These are phyloP conservation scores for Fusarium sp. DNA, from an alignment of 2,329 filamentous ascomycete genomes.

Conservation along the genomic window DNA sequence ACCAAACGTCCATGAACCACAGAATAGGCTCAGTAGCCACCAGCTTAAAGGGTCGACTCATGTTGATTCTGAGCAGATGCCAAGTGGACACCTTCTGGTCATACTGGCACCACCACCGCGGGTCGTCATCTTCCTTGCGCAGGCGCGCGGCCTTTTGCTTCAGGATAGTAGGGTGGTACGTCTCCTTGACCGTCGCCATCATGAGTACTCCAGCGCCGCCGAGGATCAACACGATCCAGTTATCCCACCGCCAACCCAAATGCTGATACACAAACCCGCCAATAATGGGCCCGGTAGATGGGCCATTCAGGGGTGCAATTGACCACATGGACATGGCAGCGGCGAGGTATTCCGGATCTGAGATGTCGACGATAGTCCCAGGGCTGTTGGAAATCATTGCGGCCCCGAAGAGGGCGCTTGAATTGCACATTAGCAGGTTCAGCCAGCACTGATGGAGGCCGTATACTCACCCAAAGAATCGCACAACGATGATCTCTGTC, in stretches of 20 bases:
- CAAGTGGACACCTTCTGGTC: constrained; percentile 78
- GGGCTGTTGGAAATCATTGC: constrained; percentile 89
- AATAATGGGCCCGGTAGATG: constrained; percentile 63
- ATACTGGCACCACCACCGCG: constrained; percentile 84
- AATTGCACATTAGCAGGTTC: constrained; percentile 1
- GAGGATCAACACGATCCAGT: constrained; percentile 85
- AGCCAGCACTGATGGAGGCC: background rate
- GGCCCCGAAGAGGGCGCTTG: constrained; percentile 69
- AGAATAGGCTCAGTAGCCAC: constrained; percentile 86
- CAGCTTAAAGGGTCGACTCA: constrained; percentile 84
- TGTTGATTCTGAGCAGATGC: constrained; percentile 79
- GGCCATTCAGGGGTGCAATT: constrained; percentile 88
- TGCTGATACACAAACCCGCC: constrained; percentile 82
- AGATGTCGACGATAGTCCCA: constrained; percentile 86
- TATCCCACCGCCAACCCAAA: constrained; percentile 90
- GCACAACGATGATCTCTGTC: constrained; percentile 76
- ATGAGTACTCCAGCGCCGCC: constrained; percentile 73
- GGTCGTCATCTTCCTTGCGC: constrained; percentile 79
- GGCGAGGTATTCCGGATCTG: constrained; percentile 84
- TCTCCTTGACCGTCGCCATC: constrained; percentile 78
- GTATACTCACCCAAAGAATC: constrained; percentile 77
- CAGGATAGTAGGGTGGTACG: constrained; percentile 81
- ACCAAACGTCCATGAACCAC: constrained; percentile 80
- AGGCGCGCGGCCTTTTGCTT: constrained; percentile 75
- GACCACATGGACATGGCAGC: constrained; percentile 88